Conservation (phyloP, 2,329 filamentous ascomycete species). For the Aureobasidium leucospermi region DNA sequence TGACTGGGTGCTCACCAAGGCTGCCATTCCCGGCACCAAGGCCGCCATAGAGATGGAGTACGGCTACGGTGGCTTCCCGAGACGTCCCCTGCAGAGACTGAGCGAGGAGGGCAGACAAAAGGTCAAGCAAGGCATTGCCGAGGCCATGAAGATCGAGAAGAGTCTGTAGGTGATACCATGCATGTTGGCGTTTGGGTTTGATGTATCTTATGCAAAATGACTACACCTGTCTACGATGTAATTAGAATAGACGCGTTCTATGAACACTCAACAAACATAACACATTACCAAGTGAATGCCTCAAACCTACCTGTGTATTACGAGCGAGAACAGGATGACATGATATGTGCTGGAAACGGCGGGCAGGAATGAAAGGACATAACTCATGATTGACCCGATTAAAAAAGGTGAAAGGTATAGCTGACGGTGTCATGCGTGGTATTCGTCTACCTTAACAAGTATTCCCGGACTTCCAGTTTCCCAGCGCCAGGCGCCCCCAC, state of each 20-base stretch:
- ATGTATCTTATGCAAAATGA: conserved; percentile 2
- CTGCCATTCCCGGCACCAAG: conserved; percentile 81
- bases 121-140: conserved; percentile 24
- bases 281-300: neutral
- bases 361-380: neutral
- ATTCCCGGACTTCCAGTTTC: neutral
- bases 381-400: conserved; percentile 12
- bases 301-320: too few relatives aligned
- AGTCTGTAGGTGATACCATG: conserved; percentile 18
- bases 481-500: conserved; percentile 14
- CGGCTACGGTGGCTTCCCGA: conserved; percentile 72
- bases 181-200: neutral
- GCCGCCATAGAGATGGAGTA: conserved; percentile 71
- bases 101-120: conserved; percentile 39
- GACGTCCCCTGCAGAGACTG: conserved; percentile 63
- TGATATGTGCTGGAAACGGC: neutral
- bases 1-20: conserved; percentile 78
- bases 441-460: conserved; percentile 3
- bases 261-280: neutral
- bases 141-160: conserved; percentile 25
- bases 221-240: neutral
- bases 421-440: conserved; percentile 14
- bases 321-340: neutral
- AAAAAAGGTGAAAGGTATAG: neutral
- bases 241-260: neutral